Evolutionary conservation across 495 filamentous ascomycete species (phyloP), one percentile per base, ranked within the genome.

Genomic region (Penicillium coprophilum): DNA sequence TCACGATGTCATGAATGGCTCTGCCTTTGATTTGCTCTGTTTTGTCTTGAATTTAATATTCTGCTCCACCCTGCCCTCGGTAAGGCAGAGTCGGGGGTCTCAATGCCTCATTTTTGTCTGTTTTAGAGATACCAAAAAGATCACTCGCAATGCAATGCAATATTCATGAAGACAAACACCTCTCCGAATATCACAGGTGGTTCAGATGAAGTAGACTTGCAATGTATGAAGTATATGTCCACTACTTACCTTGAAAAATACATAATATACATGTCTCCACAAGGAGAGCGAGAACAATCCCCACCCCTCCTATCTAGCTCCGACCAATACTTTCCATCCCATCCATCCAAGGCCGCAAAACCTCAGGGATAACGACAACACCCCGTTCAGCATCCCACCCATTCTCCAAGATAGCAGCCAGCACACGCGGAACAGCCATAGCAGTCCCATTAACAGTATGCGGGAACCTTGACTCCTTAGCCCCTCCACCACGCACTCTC

Each of bases 371-470:
- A n/a, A 96, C 87, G 23, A 74, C 73, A 5, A 79, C 75, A 55
- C 74, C 77, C 43, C 76, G 79, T 4, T 73, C 55, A 61, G 90
- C 85, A 66, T 89, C 80, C 90, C 91, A 97, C 4, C 92, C 87
- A 66, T 95, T 91, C 80, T 98, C 94, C 70, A 98, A 67, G n/a
- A 98, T 77, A 9, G 91, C 91, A 21, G 94, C 91, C 59, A 98
- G 60, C 19, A 98, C 87, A 32, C 94, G 77, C 17, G 94, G 95
- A 17, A 97, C 87, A 2, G 94, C 94, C 69, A 97, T 73, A 1
- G 94, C 94, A 2, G 94, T 98, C 0, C 94, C 94, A 68, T 98
- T 98, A 21, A 96, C 84, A 1, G 95, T 97, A 70, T 86, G 89
- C 40, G 90, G 88, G 61, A 87, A 92, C 8, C 76, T 70, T 7